phyloP scores from a whole-genome alignment of 257 asterid genomes.

The Solanum pinnatisectum region DNA sequence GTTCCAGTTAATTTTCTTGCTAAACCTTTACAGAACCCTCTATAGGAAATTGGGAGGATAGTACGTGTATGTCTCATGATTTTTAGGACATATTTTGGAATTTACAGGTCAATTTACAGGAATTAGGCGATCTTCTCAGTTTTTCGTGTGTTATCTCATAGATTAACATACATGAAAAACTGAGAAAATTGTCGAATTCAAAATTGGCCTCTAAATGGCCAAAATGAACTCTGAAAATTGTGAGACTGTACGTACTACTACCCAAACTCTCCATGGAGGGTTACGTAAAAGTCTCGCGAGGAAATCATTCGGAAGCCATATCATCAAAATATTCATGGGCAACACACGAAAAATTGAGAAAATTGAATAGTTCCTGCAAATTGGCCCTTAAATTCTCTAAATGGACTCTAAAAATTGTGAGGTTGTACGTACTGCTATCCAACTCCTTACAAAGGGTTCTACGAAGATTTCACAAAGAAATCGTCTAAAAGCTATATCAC shows the following conservation, averaged over 20 bases:
- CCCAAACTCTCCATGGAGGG: background rate
- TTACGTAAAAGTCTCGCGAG: no score
- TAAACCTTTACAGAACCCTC: background rate
- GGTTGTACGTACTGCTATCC: no score
- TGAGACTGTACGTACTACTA: background rate
- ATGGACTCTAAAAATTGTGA: background rate
- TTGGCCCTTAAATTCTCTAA: background rate
- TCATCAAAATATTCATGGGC: no score
- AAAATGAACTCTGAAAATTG: background rate
- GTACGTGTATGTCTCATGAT: background rate
- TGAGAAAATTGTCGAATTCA: no score
- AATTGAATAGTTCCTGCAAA: background rate
- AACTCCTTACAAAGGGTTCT: background rate
- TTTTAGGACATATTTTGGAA: background rate
- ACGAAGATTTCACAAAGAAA: no score
- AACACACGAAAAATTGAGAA: background rate
- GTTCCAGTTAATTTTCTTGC: background rate
- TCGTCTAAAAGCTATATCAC: no score
- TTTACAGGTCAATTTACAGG: background rate
- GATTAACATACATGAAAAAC: background rate
- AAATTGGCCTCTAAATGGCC: background rate
- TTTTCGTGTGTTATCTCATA: background rate
- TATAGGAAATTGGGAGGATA: background rate
- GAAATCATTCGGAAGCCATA: fast-evolving
- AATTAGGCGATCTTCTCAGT: background rate